Conservation (phyloP, 2,329 filamentous ascomycete species). For the Coniochaeta sp. region DNA sequence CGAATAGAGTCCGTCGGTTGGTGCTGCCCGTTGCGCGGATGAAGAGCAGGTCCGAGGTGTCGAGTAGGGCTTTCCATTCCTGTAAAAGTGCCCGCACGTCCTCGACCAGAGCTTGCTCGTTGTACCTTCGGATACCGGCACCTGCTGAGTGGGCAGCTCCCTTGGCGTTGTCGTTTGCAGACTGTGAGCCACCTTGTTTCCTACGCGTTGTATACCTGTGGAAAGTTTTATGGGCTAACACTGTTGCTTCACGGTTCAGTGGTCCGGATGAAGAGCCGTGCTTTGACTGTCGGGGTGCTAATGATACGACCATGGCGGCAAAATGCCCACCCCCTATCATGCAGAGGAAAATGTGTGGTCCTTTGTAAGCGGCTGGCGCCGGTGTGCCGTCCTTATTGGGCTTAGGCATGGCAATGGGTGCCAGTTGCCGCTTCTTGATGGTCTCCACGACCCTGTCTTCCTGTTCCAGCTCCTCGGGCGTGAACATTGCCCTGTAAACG, state of each 20-base stretch:
- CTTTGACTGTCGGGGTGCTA: constrained; percentile 72
- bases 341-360: constrained; percentile 87
- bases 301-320: constrained; percentile 88
- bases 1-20: constrained; percentile 81
- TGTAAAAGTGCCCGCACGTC: constrained; percentile 75
- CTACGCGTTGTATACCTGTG: constrained; percentile 93
- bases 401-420: constrained; percentile 47
- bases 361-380: constrained; percentile 49
- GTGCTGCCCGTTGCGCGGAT: constrained; percentile 81
- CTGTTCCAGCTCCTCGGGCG: constrained; percentile 60
- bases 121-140: constrained; percentile 82
- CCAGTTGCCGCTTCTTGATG: constrained; percentile 69
- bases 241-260: constrained; percentile 76
- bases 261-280: constrained; percentile 43
- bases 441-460: constrained; percentile 55
- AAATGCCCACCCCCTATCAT: constrained; percentile 99
- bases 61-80: constrained; percentile 82
- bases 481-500: constrained; percentile 77
- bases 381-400: constrained; percentile 50
- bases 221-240: constrained; percentile 94
- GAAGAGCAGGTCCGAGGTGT: constrained; percentile 79
- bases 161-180: constrained; percentile 89
- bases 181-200: constrained; percentile 94
- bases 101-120: constrained; percentile 82
- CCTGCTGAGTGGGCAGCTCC: constrained; percentile 91